Conservation (phyloP, 2,329 filamentous ascomycete genomes). For the Paecilomyces formosus region DNA sequence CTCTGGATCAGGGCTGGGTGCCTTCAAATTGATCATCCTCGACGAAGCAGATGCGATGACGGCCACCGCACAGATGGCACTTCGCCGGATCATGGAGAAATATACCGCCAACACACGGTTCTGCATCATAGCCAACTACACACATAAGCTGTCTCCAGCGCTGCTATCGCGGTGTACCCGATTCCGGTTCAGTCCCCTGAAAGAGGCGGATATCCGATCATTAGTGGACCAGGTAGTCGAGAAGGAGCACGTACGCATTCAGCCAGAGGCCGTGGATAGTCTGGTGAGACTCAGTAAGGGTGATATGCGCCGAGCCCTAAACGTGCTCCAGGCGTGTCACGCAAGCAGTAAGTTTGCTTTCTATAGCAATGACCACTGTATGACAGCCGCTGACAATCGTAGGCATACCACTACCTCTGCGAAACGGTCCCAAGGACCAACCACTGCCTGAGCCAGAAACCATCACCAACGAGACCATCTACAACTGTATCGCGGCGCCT, state of each 20-base stretch:
- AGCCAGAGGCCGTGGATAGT: conserved; percentile 69
- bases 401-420: conserved; percentile 62
- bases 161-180: conserved; percentile 87
- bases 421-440: conserved; percentile 52
- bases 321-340: conserved; percentile 93
- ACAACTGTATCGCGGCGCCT: conserved; percentile 93
- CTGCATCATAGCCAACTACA: conserved; percentile 98
- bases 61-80: conserved; percentile 94
- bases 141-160: conserved; percentile 91
- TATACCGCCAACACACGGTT: conserved; percentile 97
- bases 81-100: conserved; percentile 97
- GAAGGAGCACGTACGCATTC: conserved; percentile 79
- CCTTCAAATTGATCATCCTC: conserved; percentile 92
- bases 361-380: conserved; percentile 1
- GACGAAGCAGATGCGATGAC: conserved; percentile 99
- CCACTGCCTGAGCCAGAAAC: conserved; percentile 62
- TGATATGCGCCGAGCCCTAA: conserved; percentile 90
- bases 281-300: conserved; percentile 84
- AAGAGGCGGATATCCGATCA: conserved; percentile 74
- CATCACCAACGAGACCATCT: conserved; percentile 87
- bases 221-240: conserved; percentile 85
- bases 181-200: conserved; percentile 90
- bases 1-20: conserved; percentile 51
- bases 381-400: conserved; percentile 4
- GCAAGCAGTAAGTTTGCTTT: conserved; percentile 62